These are phyloP conservation scores for Neoboletus brunneissimus DNA, from an alignment of 768 basidiomycete genomes.

Conservation along the genomic window DNA sequence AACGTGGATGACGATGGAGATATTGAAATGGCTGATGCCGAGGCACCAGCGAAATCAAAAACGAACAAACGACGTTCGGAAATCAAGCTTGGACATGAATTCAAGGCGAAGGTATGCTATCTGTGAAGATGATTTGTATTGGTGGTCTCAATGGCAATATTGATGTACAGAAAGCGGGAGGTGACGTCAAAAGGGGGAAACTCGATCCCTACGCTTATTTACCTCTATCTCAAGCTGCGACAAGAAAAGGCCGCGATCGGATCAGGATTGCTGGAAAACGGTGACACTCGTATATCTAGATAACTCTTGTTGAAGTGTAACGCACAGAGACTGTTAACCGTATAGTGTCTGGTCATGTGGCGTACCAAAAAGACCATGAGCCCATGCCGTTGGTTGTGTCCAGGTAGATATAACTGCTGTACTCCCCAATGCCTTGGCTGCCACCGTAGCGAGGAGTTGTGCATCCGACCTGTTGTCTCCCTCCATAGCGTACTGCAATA, in stretches of 20 bases:
- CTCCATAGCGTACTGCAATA: constrained; percentile 77
- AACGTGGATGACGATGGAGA: constrained; percentile 59
- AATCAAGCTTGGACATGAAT: constrained; percentile 75
- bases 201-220: constrained; percentile 94
- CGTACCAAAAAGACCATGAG: constrained; percentile 58
- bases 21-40: constrained; percentile 74
- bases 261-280: constrained; percentile 66
- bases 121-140: background rate
- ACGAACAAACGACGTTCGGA: constrained; percentile 55
- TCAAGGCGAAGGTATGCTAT: constrained; percentile 85
- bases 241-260: constrained; percentile 46
- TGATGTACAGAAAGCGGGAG: constrained; percentile 76
- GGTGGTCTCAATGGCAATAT: constrained; percentile 3
- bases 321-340: constrained; percentile 39
- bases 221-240: constrained; percentile 77
- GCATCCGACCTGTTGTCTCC: constrained; percentile 82
- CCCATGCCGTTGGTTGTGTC: constrained; percentile 68
- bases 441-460: constrained; percentile 52
- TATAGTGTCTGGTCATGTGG: constrained; percentile 73
- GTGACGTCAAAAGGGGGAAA: constrained; percentile 85
- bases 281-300: constrained; percentile 29
- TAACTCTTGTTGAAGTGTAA: background rate
- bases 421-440: constrained; percentile 45
- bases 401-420: constrained; percentile 38
- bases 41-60: constrained; percentile 41